Evolutionary conservation across 2,329 filamentous ascomycete species (phyloP), one percentile per base, ranked within the genome.

Genomic region (Orbilia oligospora): DNA sequence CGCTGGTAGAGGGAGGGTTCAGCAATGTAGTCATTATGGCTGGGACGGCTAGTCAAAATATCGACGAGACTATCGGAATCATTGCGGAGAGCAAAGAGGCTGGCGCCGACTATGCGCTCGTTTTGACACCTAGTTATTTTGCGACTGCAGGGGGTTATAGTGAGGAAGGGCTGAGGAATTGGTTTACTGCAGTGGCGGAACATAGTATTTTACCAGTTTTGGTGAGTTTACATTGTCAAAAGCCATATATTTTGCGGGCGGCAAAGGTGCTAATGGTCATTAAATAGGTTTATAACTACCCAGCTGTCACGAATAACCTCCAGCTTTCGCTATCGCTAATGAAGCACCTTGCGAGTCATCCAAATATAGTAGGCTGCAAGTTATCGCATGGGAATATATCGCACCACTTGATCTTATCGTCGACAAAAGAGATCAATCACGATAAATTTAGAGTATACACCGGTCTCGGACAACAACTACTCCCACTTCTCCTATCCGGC

Each of bases 291-390:
- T 90, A 90, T 83, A 88, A 91, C 83, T 91, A 91, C 84, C 90
- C 90, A 0, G 90, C 88, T 65, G 90, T 92, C 22, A 90, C 89
- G 9, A 92, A 91, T 85, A 88, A 89, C 81, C 85, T 91, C 81
- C 86, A 87, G 81, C 86, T 91, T 75, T 84, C 87, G 0, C 88
- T 89, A 0, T 85, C 87, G 8, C 90, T 89, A 0, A 90, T 89
- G 82, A 88, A 83, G 18, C 83, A 82, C 0, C 88, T 92, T 27
- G 86, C 90, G 5, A 84, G 87, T 69, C 90, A 91, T 82, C 87
- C 88, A 33, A 91, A 91, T 82, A 91, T 91, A 73, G 90, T 91
- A 3, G 90, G 90, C 64, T 90, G 89, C 84, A 92, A 92, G 84
- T 88, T 92, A 81, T 91, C 89, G 0, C 90, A 92, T 83, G 90